Percentiles rank a stretch among this genome's conserved stretches.
Conservation (phyloP, 1,284 basidiomycete genomes). For the Puccinia horiana region DNA sequence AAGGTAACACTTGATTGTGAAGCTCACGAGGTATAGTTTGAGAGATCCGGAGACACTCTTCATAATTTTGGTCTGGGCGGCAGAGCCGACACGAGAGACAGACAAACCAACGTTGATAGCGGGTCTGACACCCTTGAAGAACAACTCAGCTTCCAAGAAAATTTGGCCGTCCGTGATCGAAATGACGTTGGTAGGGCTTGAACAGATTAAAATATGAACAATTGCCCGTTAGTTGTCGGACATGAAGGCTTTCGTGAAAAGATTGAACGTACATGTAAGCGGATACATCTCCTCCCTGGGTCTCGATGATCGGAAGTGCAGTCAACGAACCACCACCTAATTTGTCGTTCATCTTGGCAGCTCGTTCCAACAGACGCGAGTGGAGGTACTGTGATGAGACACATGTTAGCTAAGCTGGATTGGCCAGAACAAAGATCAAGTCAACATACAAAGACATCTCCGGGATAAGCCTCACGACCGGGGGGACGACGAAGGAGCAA, state of each 20-base stretch:
- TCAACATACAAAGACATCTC: constrained; percentile 66
- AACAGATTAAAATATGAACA: constrained; percentile 18
- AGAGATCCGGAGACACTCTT: constrained; percentile 99
- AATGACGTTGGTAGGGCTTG: constrained; percentile 74
- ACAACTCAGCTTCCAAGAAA: constrained; percentile 94
- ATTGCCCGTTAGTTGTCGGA: not conserved
- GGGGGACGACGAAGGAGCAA: constrained; percentile 98
- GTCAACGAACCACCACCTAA: constrained; percentile 97
- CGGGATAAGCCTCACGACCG: constrained; percentile 99
- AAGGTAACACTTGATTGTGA: not conserved
- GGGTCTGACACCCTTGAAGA: constrained; percentile 99
- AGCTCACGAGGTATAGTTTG: constrained; percentile 87
- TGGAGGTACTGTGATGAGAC: constrained; percentile 81
- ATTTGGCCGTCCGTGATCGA: constrained; percentile 98
- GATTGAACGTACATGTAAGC: constrained; percentile 71
- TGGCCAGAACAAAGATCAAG: not conserved
- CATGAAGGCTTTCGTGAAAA: not conserved
- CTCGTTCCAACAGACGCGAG: constrained; percentile 99
- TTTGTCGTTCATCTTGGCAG: constrained; percentile 98
- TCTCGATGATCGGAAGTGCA: constrained; percentile 98
- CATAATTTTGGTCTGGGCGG: constrained; percentile 98
- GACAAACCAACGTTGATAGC: constrained; percentile 99
- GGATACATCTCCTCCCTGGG: constrained; percentile 99
- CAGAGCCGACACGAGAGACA: constrained; percentile 98
- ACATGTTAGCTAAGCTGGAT: constrained; percentile 12